These are phyloP conservation scores for Apiospora koreana DNA, from an alignment of 2,329 filamentous ascomycete genomes.

Conservation along the genomic window DNA sequence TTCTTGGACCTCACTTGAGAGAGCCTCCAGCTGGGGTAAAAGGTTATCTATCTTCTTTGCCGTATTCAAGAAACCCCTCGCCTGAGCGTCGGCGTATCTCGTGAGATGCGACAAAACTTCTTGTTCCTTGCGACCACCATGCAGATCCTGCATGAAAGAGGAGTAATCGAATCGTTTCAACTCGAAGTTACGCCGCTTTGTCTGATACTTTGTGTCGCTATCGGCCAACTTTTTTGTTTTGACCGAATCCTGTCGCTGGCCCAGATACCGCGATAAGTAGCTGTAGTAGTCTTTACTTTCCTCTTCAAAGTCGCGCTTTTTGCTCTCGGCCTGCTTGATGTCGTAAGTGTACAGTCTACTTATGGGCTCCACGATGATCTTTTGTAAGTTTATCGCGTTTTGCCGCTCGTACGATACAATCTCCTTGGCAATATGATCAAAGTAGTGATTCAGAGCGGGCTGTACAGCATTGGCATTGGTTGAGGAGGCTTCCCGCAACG, in stretches of 20 bases:
- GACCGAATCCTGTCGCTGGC: constrained; percentile 89
- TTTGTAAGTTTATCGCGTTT: constrained; percentile 83
- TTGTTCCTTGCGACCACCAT: constrained; percentile 97
- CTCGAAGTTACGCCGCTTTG: constrained; percentile 91
- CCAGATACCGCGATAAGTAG: constrained; percentile 93
- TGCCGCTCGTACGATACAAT: constrained; percentile 85
- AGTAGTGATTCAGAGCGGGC: constrained; percentile 95
- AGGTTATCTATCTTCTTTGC: constrained; percentile 86
- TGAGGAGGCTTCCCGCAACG: constrained; percentile 81
- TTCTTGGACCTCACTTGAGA: constrained; percentile 85
- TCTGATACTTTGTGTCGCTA: constrained; percentile 95
- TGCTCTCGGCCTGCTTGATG: constrained; percentile 95
- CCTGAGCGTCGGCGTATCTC: constrained; percentile 89
- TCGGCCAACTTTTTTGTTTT: constrained; percentile 97
- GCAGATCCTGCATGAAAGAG: constrained; percentile 98
- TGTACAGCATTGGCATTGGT: constrained; percentile 97
- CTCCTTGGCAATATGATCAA: constrained; percentile 92
- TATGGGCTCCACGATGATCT: constrained; percentile 91
- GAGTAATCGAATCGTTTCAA: constrained; percentile 98
- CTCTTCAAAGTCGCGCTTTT: constrained; percentile 97
- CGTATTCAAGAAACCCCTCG: constrained; percentile 76
- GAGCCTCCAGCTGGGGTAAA: constrained; percentile 84
- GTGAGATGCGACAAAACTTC: constrained; percentile 94
- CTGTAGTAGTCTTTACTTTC: constrained; percentile 98
- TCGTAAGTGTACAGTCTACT: constrained; percentile 90